Percentiles rank a stretch among this genome's conserved stretches.
Conservation (phyloP, 352 stramenopile species). For the Blastocystis sp. region DNA sequence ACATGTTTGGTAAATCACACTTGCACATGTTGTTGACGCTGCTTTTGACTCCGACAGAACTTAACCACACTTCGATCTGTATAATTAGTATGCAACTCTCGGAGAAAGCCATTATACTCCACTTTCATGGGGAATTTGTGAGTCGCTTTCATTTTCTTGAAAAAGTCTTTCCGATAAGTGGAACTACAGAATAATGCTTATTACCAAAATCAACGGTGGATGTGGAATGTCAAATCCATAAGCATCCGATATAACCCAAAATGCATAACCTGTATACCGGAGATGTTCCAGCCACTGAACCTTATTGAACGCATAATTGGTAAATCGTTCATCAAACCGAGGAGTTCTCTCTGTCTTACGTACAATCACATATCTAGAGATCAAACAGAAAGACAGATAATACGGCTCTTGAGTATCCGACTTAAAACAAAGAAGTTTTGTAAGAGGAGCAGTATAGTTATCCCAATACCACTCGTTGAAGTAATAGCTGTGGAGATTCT, state of each 20-base stretch:
- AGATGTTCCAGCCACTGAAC: constrained; percentile 57
- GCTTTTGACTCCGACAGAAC: not conserved
- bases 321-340: constrained; percentile 55
- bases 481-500: constrained; percentile 57
- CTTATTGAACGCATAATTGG: constrained; percentile 57
- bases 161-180: constrained; percentile 19
- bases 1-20: not conserved
- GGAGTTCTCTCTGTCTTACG: constrained; percentile 20
- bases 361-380: constrained; percentile 34
- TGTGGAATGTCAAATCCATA: constrained; percentile 56
- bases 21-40: not conserved
- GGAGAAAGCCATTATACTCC: constrained; percentile 1
- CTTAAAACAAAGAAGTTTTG: constrained; percentile 6
- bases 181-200: not conserved
- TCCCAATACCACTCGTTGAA: constrained; percentile 20
- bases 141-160: constrained; percentile 34
- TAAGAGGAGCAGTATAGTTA: constrained; percentile 34
- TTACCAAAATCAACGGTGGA: not conserved
- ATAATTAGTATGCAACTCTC: not conserved
- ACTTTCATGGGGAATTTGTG: constrained; percentile 31
- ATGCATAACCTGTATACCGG: constrained; percentile 34
- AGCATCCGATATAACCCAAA: constrained; percentile 40
- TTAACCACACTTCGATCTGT: not conserved
- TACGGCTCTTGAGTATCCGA: constrained; percentile 55
- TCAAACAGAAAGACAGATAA: not conserved